These are phyloP conservation scores for Cordyceps cicadae DNA, from an alignment of 2,329 filamentous ascomycete species.

Conservation along the genomic window DNA sequence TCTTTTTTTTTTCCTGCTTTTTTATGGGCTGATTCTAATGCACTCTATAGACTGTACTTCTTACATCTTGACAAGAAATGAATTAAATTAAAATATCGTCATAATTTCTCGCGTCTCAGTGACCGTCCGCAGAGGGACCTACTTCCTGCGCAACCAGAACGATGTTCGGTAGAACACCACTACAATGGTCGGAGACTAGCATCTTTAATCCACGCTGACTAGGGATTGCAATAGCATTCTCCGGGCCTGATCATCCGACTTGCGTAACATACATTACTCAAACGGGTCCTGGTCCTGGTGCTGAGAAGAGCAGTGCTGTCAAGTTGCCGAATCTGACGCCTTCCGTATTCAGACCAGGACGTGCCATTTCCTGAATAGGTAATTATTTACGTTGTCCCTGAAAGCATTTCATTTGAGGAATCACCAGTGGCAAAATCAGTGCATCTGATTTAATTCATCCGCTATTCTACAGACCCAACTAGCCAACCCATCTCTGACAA, in stretches of 20 bases:
- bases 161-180: not conserved
- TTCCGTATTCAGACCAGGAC: not conserved
- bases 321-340: not conserved
- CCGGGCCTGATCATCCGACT: not conserved
- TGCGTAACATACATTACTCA: not conserved
- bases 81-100: not conserved
- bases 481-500: not conserved
- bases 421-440: not conserved
- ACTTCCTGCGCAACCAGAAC: not conserved
- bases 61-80: not conserved
- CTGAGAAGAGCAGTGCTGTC: constrained; percentile 3
- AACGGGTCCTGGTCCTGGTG: not conserved
- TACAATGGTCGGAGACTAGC: not conserved
- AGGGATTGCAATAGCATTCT: not conserved
- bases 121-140: not conserved
- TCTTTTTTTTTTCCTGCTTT: not conserved
- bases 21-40: not conserved
- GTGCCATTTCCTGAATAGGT: not conserved
- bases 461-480: not conserved
- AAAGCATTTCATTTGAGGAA: too few species aligned
- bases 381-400: not conserved
- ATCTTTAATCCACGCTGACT: not conserved
- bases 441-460: not conserved
- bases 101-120: not conserved
- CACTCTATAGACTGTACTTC: not conserved